Evolutionary conservation across 352 stramenopile species (phyloP), one percentile per base, ranked within the genome.

Genomic region (Phytopythium ostracodes): DNA sequence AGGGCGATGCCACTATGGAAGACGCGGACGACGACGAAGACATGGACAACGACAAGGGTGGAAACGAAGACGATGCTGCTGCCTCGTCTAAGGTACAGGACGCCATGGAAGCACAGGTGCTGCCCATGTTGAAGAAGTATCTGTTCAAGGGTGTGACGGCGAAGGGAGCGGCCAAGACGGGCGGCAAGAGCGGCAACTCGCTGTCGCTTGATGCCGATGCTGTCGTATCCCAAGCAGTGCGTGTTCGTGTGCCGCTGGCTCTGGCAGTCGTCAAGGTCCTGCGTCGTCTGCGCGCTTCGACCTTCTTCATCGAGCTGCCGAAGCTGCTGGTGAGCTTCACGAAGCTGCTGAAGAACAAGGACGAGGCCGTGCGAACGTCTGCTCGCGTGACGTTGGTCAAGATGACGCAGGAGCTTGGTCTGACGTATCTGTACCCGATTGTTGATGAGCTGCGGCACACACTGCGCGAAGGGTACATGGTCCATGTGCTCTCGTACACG

Each of bases 231-330:
- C 68, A 79, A 57, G 67, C 77, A 50, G 74, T 82, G 25, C 67
- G 84, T 1, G 86, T 99, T 52, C 88, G 97, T 51, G 88, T 98
- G 24, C 87, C 93, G 12, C 72, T 99, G 36, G 95, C 96, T 20
- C 72, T 99, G 17, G 96, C 96, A 15, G 80, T 99, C 44, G 82
- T 99, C n/a, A 99, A 99, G 68, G 88, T 99, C 7, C 87, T 98
- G 55, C 88, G 97, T 56, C 96, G 97, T 38, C 80, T 99, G 57
- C 96, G 92, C 29, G 73, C 75, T 8, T 65, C 77, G 11, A 87
- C 81, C 36, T 98, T 99, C 70, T 91, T 98, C 66, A 60, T 83
- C 10, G 96, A 98, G 67, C 87, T 99, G 58, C 94, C 92, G 8
- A 96, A 97, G 61, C 74, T 99, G 43, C 75, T 99, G 27, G 81